Percentiles rank a stretch among this genome's conserved stretches.
Conservation (phyloP, 164 flowering plant genomes). For the Magnolia changhungtana region DNA sequence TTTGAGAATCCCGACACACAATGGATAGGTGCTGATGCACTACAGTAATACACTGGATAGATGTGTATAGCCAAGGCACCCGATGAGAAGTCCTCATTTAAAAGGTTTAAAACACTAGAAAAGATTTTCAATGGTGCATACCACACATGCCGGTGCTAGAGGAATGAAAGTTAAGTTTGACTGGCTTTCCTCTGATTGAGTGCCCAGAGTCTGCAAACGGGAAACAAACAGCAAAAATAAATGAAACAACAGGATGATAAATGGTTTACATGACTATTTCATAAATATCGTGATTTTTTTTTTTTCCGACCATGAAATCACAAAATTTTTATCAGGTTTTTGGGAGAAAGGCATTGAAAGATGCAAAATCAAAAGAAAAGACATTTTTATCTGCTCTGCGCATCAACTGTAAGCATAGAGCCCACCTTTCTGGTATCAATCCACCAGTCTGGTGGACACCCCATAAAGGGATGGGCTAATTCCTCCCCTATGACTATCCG, state of each 20-base stretch:
- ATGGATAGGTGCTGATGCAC: too few species aligned
- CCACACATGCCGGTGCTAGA: constrained; percentile 96
- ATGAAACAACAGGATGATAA: not conserved
- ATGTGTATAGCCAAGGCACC: too few species aligned
- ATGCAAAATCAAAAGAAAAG: not conserved
- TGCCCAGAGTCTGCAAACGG: constrained; percentile 61
- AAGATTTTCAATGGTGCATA: constrained; percentile 28
- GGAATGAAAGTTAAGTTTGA: constrained; percentile 79
- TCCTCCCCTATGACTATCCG: too few species aligned
- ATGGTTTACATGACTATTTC: not conserved
- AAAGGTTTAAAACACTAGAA: not conserved
- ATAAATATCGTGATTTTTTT: too few species aligned
- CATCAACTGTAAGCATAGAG: too few species aligned
- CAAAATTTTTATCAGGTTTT: not conserved
- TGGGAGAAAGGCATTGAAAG: not conserved
- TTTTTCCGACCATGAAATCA: not conserved
- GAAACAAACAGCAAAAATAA: constrained; percentile 5
- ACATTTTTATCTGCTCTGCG: too few species aligned
- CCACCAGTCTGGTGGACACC: too few species aligned
- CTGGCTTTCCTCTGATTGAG: constrained; percentile 49
- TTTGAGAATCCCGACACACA: too few species aligned
- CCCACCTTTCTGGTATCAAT: too few species aligned
- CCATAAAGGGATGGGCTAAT: too few species aligned
- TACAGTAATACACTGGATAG: too few species aligned
- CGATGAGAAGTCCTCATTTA: not conserved